Base-by-base conservation (phyloP, 192 early-diverging fungal genomes). In the Podila clonocystis region DNA sequence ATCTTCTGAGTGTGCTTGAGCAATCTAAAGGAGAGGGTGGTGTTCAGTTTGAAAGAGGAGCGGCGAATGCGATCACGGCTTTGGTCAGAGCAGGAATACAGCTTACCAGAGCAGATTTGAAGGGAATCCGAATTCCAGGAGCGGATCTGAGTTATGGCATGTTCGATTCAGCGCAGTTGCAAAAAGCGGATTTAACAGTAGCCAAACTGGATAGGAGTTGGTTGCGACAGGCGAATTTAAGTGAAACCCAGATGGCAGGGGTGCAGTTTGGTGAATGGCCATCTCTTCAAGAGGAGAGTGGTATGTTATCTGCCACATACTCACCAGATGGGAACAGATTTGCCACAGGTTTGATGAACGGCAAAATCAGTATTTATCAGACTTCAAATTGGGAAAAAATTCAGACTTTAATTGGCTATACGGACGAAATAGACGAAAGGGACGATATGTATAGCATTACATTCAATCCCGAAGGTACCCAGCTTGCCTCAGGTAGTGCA, bases 61-160 rank as follows among this genome's bases (percentile, higher is more conserved):
- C 65, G 26, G 65, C 65, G 11, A 67, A 67, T 24, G 65, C 65
- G 12, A 58, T 67, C 52, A 58, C 65, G 11, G 36, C 58, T 38
- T 58, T 67, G 65, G 50, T 67, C 65, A 55, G 33, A 24, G 65
- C 52, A 3, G 52, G 65, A 1, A 33, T 67, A n/a, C 50, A 52
- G 4, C 24, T 67, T 31, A 58, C 58, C 28, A 22, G 52, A 1
- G 34, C 19, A 1, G 52, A 67, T 36, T 17, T 67, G 29, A 15
- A 38, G 20, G 52, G 52, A 4, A 38, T 58, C 34, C 50, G n/a
- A 33, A 36, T 67, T 58, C 65, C 65, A 33, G 31, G 52, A 38
- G 65, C 50, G 0, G 50, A 67, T 58, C 28, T 67, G 9, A 20
- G 31, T 33, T 29, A 33, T 2, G 52, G 65, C 0, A 0, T 58